Evolutionary conservation across 1,284 basidiomycete genomes (phyloP).

Genomic region (Chondrostereum purpureum): DNA sequence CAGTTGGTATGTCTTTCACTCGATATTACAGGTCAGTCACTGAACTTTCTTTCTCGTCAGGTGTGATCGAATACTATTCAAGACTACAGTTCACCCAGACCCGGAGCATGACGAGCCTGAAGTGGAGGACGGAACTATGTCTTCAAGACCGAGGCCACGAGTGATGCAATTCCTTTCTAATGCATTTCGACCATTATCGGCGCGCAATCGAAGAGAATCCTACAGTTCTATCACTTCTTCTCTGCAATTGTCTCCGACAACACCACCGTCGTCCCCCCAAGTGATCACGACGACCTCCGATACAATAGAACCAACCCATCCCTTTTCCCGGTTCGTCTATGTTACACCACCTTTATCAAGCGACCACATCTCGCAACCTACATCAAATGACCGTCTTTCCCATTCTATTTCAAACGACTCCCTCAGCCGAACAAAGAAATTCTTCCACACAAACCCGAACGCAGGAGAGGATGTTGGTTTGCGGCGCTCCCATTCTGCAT

Average conservation of each 20-base stretch:
- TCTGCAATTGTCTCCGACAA: conserved; percentile 13
- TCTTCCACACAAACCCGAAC: conserved; percentile 1
- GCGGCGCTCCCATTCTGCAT: background rate
- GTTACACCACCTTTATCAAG: conserved; percentile 5
- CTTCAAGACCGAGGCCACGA: conserved; percentile 32
- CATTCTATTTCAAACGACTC: conserved; percentile 4
- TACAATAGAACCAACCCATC: conserved; percentile 14
- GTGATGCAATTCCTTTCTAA: conserved; percentile 49
- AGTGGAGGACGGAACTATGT: conserved; percentile 25
- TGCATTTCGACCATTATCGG: conserved; percentile 44
- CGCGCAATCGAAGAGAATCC: conserved; percentile 36
- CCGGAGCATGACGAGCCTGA: conserved; percentile 27
- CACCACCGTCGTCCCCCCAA: conserved; percentile 13
- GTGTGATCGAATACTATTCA: conserved; percentile 79
- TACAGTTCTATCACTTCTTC: conserved; percentile 27
- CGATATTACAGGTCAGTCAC: background rate
- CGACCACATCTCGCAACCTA: background rate
- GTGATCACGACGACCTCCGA: too few relatives aligned
- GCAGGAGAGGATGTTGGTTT: background rate
- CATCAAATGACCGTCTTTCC: too few relatives aligned
- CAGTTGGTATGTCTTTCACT: conserved; percentile 50
- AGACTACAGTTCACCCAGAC: conserved; percentile 53
- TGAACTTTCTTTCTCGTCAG: conserved; percentile 24
- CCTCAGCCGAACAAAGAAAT: conserved; percentile 2
- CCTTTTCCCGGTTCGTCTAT: conserved; percentile 22